Evolutionary conservation across 2,329 filamentous ascomycete species (phyloP), one percentile per base, ranked within the genome.

Genomic region (Pseudogymnoascus destructans): DNA sequence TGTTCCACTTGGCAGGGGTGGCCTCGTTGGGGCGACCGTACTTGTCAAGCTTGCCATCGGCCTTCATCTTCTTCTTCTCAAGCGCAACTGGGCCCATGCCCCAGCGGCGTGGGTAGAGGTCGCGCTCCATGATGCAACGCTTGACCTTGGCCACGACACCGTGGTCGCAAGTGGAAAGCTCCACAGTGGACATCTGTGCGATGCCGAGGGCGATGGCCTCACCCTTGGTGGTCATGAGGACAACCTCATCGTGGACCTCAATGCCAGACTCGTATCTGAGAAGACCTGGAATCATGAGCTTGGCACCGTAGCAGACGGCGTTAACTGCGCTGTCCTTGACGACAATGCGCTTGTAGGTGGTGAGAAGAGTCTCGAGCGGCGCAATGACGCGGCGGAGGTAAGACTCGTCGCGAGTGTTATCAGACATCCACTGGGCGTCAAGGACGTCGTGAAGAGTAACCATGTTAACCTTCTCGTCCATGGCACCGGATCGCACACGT

Each of bases 11-110:
- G 67, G 90, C 84, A 23, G 93, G 93, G 4, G 93, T 98, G 63
- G 85, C 83, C 72, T 96, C 92, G 73, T 97, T 98, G 67, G 87
- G 74, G 60, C 91, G 86, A 65, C 93, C 93, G 67, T 84, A 97
- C 85, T 98, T 98, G 79, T 98, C 93, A 61, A 98, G 86, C 77
- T 96, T 95, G 73, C 93, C 93, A 66, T 89, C 87, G 57, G 91
- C 89, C 84, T 97, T 97, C 79, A 98, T 84, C 83, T 97, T 96
- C 87, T 98, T 98, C 85, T 98, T 98, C 80, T 97, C 90, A 55
- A 86, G 76, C 55, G 93, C 93, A 61, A 92, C 85, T 57, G 93
- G 92, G 62, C 93, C 93, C 70, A 97, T 82, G 65, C 93, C 93
- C 93, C 93, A 98, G 78, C 92, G 80, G 72, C 90, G 82, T 63